Base-by-base conservation (phyloP, 2,329 filamentous ascomycete genomes). In the Fusarium citri region DNA sequence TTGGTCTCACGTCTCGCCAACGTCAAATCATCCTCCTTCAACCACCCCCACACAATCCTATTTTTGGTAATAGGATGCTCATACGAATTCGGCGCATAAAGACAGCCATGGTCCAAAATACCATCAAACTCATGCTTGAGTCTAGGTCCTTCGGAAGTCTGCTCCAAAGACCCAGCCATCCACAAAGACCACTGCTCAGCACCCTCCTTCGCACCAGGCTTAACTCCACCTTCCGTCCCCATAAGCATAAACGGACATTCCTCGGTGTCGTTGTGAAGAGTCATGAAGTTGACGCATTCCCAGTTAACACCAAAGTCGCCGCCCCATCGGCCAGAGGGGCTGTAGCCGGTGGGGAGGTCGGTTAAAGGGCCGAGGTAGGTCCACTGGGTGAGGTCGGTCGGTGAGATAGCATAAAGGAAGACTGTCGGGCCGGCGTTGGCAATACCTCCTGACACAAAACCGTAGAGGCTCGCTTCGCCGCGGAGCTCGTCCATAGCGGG, bases 301-400 rank as follows among this genome's bases (percentile, higher is more conserved):
- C 84, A 86, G 54, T 87, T 87, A 12, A 81, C 76, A 0, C 85
- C 85, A 14, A 85, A 77, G 46, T 86, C 83, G 5, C 84, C 83
- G 1, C 80, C 82, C 84, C 85, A 87, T 48, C 77, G 75, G 1
- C 82, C 82, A 0, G 70, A 66, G 1, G 63, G 80, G 73, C 74
- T 74, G 28, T 79, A 77, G 25, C 82, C 82, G 11, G 80, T 67
- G 0, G 79, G 79, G 8, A 84, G 66, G 50, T 84, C 76, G 7
- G 82, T 68, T 25, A 87, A 72, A 6, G 79, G 78, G 3, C 83
- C 83, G 8, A 84, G 47, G 42, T 83, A 86, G 20, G 75, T 66
- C 85, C 85, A 87, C 14, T 79, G 74, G 3, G 75, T 76, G 5
- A 84, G 71, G 51, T 85, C 77, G 2, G 74, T 65, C 0, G 78